Base-by-base conservation (phyloP, 129 eudicot genomes). In the Chrysanthemum lavandulifolium region DNA sequence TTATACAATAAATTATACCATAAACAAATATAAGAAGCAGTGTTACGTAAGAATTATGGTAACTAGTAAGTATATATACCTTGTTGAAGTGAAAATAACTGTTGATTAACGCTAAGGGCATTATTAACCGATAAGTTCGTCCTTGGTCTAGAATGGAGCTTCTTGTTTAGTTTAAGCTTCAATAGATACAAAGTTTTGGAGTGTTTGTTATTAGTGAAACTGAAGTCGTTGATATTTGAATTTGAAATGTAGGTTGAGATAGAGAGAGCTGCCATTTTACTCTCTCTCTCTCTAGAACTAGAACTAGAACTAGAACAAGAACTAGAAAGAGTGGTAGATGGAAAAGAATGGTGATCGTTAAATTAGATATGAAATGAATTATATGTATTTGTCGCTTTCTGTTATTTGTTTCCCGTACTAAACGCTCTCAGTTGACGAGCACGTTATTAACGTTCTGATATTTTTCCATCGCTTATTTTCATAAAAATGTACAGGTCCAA, bases 201-300 rank as follows among this genome's bases (percentile, higher is more conserved):
- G 52, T 50, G 66, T 49, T 13, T 13, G 27, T 61, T 69, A 27
- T 61, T 70, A 29, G 47, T 68, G 69, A 21, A 49, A 73, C 13
- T 71, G 69, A 81, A 83, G 50, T 74, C 73, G 6, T 71, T n/a
- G 21, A 77, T 7, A 77, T 6, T 70, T 36, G 86, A 71, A 40
- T 80, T 76, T 19, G 88, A 84, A 78, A 69, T 66, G 74, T 74
- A 65, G 73, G 50, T 73, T 4, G 80, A 54, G 6, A 67, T 27
- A 13, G 76, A 69, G n/a, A n/a, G 61, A 65, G 86, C 65, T 67
- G 87, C 88, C 92, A 84, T 86, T 78, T 23, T 80, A 36, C 13
- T 70, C 65, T 64, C 78, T 57, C 58, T 13, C 6, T 47, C 52
- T 72, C 70, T 73, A 64, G 10, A 73, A 65, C 68, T 58, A 8